Evolutionary conservation across 257 asterid genomes (phyloP).

Genomic region (Gentiana dahurica): DNA sequence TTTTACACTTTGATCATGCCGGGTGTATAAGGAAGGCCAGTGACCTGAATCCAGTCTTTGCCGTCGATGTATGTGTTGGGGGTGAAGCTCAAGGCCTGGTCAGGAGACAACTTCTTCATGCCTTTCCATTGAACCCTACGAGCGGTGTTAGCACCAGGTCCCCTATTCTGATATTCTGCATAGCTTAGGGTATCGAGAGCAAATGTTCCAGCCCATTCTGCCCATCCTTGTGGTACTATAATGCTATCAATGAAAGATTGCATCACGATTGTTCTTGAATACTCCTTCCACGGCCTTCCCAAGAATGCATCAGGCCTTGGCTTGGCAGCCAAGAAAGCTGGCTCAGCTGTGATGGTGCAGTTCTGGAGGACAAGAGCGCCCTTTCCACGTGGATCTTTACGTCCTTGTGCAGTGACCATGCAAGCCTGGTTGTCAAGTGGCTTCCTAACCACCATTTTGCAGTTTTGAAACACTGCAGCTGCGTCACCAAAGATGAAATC

Average conservation of each 20-base stretch:
- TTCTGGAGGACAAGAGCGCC: no score
- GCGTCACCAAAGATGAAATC: no score
- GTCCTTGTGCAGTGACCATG: no score
- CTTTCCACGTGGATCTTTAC: no score
- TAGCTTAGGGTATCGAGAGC: conserved; percentile 16
- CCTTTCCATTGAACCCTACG: no score
- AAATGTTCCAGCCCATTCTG: conserved; percentile 10
- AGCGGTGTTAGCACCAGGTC: no score
- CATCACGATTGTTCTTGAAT: no score
- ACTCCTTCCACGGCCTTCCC: no score
- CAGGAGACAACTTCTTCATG: no score
- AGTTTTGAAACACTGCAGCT: neutral
- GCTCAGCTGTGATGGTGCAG: neutral
- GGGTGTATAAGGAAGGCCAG: conserved; percentile 14
- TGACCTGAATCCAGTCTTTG: conserved; percentile 6
- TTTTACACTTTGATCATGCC: conserved; percentile 11
- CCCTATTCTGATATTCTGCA: conserved; percentile 3
- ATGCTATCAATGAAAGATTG: neutral
- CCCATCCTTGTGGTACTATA: conserved; percentile 18
- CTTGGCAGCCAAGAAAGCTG: neutral
- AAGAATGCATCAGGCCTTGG: no score
- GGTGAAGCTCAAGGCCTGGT: no score
- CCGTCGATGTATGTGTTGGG: neutral
- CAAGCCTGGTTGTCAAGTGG: neutral
- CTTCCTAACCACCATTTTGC: neutral